Percentiles rank a stretch among this genome's conserved stretches.
Conservation (phyloP, 2,329 filamentous ascomycete species). For the Dactylellina cionopaga region DNA sequence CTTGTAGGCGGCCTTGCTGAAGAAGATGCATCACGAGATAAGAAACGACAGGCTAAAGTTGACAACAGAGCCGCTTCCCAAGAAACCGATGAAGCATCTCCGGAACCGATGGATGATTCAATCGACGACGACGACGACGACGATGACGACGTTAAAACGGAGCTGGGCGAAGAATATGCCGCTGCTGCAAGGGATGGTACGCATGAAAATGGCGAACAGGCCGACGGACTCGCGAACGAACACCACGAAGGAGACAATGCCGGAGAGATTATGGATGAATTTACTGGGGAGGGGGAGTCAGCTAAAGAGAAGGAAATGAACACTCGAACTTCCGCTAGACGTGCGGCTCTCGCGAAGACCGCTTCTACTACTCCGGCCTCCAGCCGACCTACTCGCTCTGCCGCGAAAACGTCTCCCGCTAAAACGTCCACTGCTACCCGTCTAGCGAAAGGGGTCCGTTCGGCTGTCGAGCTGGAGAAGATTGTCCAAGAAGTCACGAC, state of each 20-base stretch:
- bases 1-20: conserved; percentile 9
- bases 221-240: conserved; percentile 14
- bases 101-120: background rate
- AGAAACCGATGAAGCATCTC: background rate
- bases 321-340: conserved; percentile 28
- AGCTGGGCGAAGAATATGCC: background rate
- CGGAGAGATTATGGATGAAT: background rate
- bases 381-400: background rate
- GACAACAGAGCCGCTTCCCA: conserved; percentile 33
- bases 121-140: background rate
- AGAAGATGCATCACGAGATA: conserved; percentile 40
- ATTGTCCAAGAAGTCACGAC: conserved; percentile 48
- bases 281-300: conserved; percentile 1
- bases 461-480: conserved; percentile 30
- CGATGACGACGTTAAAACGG: background rate
- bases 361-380: background rate
- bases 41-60: conserved; percentile 44
- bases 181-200: background rate
- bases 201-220: background rate
- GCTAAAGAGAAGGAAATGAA: conserved; percentile 24
- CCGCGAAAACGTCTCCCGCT: conserved; percentile 1
- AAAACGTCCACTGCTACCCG: conserved; percentile 16
- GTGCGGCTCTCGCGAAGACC: conserved; percentile 25
- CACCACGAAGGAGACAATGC: background rate
- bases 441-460: background rate